A percentile compares a stretch with the other conserved stretches of the same genome.
Conservation (phyloP, 2,329 filamentous ascomycete genomes). For the Xylariomycetidae sp. region DNA sequence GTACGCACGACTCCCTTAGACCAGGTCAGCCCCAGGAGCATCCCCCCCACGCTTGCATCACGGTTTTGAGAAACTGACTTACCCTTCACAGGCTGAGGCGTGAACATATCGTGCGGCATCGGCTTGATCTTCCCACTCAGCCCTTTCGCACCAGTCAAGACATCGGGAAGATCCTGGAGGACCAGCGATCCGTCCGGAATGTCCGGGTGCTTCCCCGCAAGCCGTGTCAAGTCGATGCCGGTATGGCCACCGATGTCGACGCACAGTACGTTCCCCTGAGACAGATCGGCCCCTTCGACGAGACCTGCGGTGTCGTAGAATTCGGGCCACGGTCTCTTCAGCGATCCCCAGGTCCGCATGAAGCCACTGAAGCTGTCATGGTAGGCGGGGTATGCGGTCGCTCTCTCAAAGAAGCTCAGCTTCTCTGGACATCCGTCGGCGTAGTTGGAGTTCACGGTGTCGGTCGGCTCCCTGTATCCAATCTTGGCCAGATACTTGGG, state of each 20-base stretch:
- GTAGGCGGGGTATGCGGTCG: conserved; percentile 1
- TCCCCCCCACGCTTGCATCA: too few species aligned
- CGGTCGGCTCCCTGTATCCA: neutral
- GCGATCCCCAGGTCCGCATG: neutral
- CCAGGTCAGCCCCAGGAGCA: too few species aligned
- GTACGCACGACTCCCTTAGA: conserved; percentile 25
- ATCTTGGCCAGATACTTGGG: neutral
- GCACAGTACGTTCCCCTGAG: conserved; percentile 24
- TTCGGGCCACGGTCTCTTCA: conserved; percentile 6
- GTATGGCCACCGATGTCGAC: conserved; percentile 36
- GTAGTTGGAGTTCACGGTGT: neutral
- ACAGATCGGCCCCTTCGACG: conserved; percentile 17
- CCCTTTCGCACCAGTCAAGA: conserved; percentile 12
- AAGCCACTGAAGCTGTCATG: conserved; percentile 13
- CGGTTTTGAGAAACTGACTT: too few species aligned
- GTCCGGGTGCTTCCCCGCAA: conserved; percentile 26
- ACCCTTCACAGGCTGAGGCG: conserved; percentile 24
- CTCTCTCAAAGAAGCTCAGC: neutral
- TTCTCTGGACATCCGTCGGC: neutral
- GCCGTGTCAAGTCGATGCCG: conserved; percentile 29
- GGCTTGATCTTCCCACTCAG: conserved; percentile 17
- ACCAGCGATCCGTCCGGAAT: conserved; percentile 27
- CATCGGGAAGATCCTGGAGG: conserved; percentile 33
- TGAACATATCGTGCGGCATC: conserved; percentile 28
- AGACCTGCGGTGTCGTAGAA: conserved; percentile 20